These are phyloP conservation scores for Cryphonectria nitschkei DNA, from an alignment of 2,329 filamentous ascomycete genomes.

Conservation along the genomic window DNA sequence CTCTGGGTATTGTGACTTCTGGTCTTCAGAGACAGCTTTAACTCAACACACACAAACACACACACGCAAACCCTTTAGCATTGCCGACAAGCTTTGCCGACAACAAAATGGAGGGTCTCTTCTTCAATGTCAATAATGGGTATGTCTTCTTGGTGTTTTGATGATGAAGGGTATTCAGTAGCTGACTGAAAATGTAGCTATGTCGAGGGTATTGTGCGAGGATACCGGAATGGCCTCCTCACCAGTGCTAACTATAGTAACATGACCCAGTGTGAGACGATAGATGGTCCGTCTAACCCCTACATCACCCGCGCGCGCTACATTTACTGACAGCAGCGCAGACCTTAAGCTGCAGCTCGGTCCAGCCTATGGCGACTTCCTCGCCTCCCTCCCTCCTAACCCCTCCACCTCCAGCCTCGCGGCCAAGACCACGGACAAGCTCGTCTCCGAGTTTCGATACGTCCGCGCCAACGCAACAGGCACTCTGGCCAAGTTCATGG, in stretches of 20 bases:
- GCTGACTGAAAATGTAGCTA: conserved; percentile 63
- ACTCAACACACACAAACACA: background rate
- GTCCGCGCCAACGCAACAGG: conserved; percentile 92
- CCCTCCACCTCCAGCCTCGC: conserved; percentile 95
- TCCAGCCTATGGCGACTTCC: conserved; percentile 95
- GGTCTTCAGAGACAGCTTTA: conserved; percentile 6
- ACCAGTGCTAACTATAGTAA: conserved; percentile 92
- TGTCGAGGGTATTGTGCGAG: conserved; percentile 95
- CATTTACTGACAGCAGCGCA: conserved; percentile 28
- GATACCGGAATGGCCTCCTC: conserved; percentile 92
- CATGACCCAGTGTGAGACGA: conserved; percentile 95
- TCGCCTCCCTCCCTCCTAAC: conserved; percentile 90
- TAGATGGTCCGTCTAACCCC: conserved; percentile 70
- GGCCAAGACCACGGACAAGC: conserved; percentile 94
- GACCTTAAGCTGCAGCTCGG: conserved; percentile 98
- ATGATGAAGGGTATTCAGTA: background rate
- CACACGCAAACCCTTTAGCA: conserved; percentile 9
- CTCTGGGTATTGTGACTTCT: background rate
- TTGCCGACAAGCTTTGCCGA: conserved; percentile 6
- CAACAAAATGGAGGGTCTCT: conserved; percentile 78
- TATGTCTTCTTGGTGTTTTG: conserved; percentile 41
- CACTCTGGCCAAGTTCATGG: conserved; percentile 91
- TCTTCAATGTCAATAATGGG: conserved; percentile 95
- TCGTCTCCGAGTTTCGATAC: conserved; percentile 96
- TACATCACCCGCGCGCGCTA: background rate